phyloP scores from a whole-genome alignment of 768 basidiomycete genomes.

The Agaricus sinodeliciosus region DNA sequence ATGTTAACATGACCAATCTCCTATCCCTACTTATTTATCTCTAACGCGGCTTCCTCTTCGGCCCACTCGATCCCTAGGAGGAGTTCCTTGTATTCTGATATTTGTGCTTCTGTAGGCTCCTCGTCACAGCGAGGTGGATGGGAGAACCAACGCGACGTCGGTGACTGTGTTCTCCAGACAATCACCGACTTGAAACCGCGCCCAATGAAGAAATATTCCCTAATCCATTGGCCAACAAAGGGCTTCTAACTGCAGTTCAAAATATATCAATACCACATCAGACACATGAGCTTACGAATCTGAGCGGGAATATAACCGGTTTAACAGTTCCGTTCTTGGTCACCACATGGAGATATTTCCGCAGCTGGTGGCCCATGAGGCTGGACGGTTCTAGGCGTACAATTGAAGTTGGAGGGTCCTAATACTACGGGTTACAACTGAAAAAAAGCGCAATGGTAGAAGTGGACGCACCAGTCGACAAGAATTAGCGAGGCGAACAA shows the following conservation, averaged over 20 bases:
- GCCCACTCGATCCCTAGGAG: not conserved
- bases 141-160: not conserved
- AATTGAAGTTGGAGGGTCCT: not conserved
- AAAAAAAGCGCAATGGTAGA: not conserved
- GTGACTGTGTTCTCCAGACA: not conserved
- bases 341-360: not conserved
- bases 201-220: not conserved
- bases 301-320: not conserved
- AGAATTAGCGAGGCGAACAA: not conserved
- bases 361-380: not conserved
- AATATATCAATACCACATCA: not conserved
- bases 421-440: not conserved
- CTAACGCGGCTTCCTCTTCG: not conserved
- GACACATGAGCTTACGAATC: not conserved
- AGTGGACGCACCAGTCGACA: not conserved
- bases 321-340: not conserved
- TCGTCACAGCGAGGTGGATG: not conserved
- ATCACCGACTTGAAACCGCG: not conserved
- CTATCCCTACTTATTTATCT: no score
- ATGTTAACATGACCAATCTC: no score
- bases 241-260: not conserved
- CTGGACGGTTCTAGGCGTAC: not conserved
- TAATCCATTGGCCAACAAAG: not conserved
- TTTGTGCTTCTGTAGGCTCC: not conserved
- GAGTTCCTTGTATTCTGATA: not conserved